A percentile compares a stretch with the other conserved stretches of the same genome.
These are phyloP conservation scores for Fusarium circinatum DNA, from an alignment of 2,329 filamentous ascomycete species.

Conservation along the genomic window DNA sequence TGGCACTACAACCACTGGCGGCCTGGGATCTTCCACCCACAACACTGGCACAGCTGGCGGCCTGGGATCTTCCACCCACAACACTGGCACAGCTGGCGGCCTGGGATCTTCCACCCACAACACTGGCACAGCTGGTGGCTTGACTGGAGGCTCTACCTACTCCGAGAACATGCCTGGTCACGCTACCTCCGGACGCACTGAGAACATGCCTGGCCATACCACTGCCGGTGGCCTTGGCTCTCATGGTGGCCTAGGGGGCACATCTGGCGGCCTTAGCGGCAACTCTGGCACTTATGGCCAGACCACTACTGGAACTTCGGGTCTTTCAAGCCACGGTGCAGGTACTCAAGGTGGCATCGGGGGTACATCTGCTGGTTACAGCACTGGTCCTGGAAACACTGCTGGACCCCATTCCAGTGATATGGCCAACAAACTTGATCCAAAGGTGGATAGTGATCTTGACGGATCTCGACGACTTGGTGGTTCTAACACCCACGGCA, in stretches of 20 bases:
- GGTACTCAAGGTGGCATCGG: slow-evolving; percentile 11
- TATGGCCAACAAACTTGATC: background rate
- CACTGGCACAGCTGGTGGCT: slow-evolving; percentile 19
- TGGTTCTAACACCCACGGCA: background rate
- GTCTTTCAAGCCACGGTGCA: slow-evolving; percentile 21
- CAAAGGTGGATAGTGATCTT: background rate
- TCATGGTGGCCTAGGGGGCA: too few relatives aligned
- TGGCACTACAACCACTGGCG: slow-evolving; percentile 45
- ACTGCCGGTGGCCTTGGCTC: too few relatives aligned
- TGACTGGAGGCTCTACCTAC: background rate
- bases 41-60: slow-evolving; percentile 17
- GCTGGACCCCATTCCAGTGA: background rate
- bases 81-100: slow-evolving; percentile 16
- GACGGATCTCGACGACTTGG: background rate
- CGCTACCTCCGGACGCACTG: background rate
- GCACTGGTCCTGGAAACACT: background rate
- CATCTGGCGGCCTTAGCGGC: too few relatives aligned
- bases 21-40: background rate
- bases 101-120: background rate
- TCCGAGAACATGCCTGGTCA: background rate
- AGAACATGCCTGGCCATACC: background rate
- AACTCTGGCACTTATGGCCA: background rate
- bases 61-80: background rate
- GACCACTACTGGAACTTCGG: slow-evolving; percentile 25
- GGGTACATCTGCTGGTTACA: background rate